Evolutionary conservation across 148 eudicot genomes (phyloP).

Genomic region (Rhododendron molle): DNA sequence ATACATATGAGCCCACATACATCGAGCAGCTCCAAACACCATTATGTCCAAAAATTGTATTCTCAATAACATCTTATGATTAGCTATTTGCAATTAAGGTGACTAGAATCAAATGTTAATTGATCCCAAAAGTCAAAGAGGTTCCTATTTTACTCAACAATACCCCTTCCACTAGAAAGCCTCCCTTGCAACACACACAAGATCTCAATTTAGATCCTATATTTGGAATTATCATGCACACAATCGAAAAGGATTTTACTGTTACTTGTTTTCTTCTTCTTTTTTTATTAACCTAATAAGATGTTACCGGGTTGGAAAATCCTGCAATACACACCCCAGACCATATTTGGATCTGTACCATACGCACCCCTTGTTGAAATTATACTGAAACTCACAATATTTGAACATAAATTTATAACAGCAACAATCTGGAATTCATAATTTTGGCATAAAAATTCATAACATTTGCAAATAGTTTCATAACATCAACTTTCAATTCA

Average conservation of each 20-base stretch:
- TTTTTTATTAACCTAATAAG: background rate
- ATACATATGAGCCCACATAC: too few species aligned
- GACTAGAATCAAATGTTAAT: background rate
- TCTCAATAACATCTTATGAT: background rate
- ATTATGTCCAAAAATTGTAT: too few species aligned
- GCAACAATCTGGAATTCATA: background rate
- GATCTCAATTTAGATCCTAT: background rate
- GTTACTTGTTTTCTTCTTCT: background rate
- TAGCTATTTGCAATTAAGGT: background rate
- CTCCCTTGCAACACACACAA: background rate
- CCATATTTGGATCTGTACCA: background rate
- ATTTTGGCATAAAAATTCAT: background rate
- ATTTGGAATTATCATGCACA: background rate
- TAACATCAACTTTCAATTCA: background rate
- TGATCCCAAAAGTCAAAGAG: background rate
- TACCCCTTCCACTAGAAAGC: background rate
- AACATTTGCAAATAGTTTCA: background rate
- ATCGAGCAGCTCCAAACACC: too few species aligned
- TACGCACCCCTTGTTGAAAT: background rate
- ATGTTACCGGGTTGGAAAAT: background rate
- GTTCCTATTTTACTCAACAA: background rate
- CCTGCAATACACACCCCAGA: too few species aligned
- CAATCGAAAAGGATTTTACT: background rate
- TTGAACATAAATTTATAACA: background rate
- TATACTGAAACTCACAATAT: background rate